Percentiles rank a stretch among this genome's conserved stretches.
Evolutionary conservation across 306 rosid species (phyloP).

Genomic region (Styphnolobium japonicum): DNA sequence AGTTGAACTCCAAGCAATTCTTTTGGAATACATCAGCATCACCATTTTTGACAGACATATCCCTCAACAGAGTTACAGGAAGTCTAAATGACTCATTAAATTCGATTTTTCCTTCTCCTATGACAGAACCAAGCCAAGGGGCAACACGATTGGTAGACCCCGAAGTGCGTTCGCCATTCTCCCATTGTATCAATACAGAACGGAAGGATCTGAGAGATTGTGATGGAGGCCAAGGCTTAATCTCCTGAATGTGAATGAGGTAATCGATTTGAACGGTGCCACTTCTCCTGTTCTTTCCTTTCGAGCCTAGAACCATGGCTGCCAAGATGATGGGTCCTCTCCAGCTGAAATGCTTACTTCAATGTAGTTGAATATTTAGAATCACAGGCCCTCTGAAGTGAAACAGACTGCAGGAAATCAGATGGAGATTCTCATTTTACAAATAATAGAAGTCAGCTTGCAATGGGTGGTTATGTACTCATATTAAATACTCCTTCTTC

Average conservation of each 20-base stretch:
- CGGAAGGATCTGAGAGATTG: slow-evolving; percentile 72
- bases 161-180: slow-evolving; percentile 74
- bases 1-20: slow-evolving; percentile 76
- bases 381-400: slow-evolving; percentile 31
- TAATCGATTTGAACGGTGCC: slow-evolving; percentile 55
- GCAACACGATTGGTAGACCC: slow-evolving; percentile 76
- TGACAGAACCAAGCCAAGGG: slow-evolving; percentile 59
- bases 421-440: slow-evolving; percentile 8
- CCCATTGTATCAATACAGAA: slow-evolving; percentile 90
- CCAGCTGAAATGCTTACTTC: slow-evolving; percentile 29
- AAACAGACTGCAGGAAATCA: slow-evolving; percentile 23
- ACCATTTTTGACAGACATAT: slow-evolving; percentile 63
- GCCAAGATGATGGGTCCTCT: background rate
- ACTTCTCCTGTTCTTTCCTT: slow-evolving; percentile 66
- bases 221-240: slow-evolving; percentile 98
- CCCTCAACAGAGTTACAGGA: slow-evolving; percentile 67
- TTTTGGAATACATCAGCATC: slow-evolving; percentile 62
- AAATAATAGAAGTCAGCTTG: slow-evolving; percentile 14
- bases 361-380: slow-evolving; percentile 21
- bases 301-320: slow-evolving; percentile 64
- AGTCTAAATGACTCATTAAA: slow-evolving; percentile 77
- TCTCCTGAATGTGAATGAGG: slow-evolving; percentile 68
- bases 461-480: background rate
- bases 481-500: background rate
- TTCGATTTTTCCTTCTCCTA: slow-evolving; percentile 80